phyloP scores from a whole-genome alignment of 2,329 filamentous ascomycete genomes.

The Cytospora schulzeri region DNA sequence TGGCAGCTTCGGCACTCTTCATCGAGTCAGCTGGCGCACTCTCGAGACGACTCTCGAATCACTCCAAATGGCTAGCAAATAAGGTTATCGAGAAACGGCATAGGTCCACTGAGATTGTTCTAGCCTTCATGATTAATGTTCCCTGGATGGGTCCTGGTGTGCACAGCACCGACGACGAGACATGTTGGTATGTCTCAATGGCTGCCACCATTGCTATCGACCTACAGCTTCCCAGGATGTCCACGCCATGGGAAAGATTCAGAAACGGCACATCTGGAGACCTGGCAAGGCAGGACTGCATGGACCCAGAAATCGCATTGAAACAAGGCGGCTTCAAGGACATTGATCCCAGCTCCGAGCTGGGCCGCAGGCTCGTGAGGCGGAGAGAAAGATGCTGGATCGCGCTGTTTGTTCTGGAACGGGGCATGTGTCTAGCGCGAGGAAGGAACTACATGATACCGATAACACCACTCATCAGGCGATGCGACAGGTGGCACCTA shows the following conservation, averaged over 20 bases:
- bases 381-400: conserved; percentile 71
- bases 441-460: conserved; percentile 71
- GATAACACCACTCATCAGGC: conserved; percentile 64
- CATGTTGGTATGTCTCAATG: conserved; percentile 70
- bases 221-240: conserved; percentile 69
- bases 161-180: conserved; percentile 72
- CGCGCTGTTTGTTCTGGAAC: conserved; percentile 70
- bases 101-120: conserved; percentile 72
- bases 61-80: conserved; percentile 64
- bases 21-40: conserved; percentile 64
- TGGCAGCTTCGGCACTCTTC: conserved; percentile 69
- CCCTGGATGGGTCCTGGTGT: conserved; percentile 73
- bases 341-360: conserved; percentile 61
- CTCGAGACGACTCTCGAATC: conserved; percentile 65
- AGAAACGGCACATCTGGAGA: conserved; percentile 47
- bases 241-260: conserved; percentile 55
- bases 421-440: conserved; percentile 72
- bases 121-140: conserved; percentile 75
- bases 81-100: conserved; percentile 63
- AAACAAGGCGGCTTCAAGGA: conserved; percentile 69
- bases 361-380: conserved; percentile 62
- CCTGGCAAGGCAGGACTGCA: conserved; percentile 66
- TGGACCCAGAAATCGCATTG: conserved; percentile 67
- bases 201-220: conserved; percentile 71
- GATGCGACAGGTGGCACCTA: conserved; percentile 70